Conservation (phyloP, 805 yeast species). For the Ogataea allantospora region DNA sequence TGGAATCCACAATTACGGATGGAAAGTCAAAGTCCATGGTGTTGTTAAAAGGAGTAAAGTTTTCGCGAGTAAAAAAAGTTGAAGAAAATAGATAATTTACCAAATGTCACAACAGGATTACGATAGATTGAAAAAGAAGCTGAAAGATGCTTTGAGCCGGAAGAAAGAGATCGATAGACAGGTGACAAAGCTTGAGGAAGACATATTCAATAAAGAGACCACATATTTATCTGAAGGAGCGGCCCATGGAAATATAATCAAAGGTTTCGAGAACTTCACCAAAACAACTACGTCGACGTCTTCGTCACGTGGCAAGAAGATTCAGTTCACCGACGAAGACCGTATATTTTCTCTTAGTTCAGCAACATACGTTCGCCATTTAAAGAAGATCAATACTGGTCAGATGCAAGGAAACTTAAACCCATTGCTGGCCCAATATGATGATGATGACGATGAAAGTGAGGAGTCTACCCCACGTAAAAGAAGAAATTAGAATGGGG, state of each 20-base stretch:
- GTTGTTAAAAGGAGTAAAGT: slow-evolving; percentile 5
- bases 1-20: slow-evolving; percentile 71
- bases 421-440: slow-evolving; percentile 16
- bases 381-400: slow-evolving; percentile 45
- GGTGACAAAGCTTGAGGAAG: slow-evolving; percentile 66
- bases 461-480: slow-evolving; percentile 23
- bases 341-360: slow-evolving; percentile 78
- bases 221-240: slow-evolving; percentile 70
- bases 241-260: slow-evolving; percentile 75
- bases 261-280: slow-evolving; percentile 83
- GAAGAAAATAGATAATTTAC: background rate
- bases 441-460: slow-evolving; percentile 24
- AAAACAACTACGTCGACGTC: slow-evolving; percentile 38
- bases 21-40: slow-evolving; percentile 40
- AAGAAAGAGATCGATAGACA: slow-evolving; percentile 66
- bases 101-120: slow-evolving; percentile 44
- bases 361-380: slow-evolving; percentile 62
- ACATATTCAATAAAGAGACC: slow-evolving; percentile 74
- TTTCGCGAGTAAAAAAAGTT: slow-evolving; percentile 7
- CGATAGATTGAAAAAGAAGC: slow-evolving; percentile 61
- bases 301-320: slow-evolving; percentile 43
- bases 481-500: slow-evolving; percentile 9
- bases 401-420: slow-evolving; percentile 17
- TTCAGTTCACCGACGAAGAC: slow-evolving; percentile 66
- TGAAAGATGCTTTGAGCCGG: slow-evolving; percentile 59